These are phyloP conservation scores for Tephrocybe sp. DNA, from an alignment of 768 basidiomycete genomes.

Conservation along the genomic window DNA sequence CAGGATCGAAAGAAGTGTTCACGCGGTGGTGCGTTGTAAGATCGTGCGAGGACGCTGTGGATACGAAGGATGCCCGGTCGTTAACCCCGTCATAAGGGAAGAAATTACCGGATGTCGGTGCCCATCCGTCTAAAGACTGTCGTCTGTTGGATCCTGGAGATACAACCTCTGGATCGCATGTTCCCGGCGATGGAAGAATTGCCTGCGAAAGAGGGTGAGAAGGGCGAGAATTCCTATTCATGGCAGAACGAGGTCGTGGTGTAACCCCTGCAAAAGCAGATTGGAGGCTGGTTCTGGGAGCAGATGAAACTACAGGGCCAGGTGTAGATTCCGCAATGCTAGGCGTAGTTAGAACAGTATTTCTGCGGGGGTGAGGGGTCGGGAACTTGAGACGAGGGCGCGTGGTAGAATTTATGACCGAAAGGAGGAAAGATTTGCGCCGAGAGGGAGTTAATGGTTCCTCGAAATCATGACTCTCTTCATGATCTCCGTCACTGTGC, in stretches of 20 bases:
- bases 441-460: constrained; percentile 68
- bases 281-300: constrained; percentile 33
- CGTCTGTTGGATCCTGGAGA: constrained; percentile 22
- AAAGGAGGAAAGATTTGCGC: constrained; percentile 78
- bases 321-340: constrained; percentile 33
- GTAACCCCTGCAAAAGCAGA: constrained; percentile 64
- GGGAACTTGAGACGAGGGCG: constrained; percentile 67
- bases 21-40: constrained; percentile 75
- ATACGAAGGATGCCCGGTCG: constrained; percentile 70
- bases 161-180: constrained; percentile 32
- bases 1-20: constrained; percentile 88
- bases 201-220: constrained; percentile 70
- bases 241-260: constrained; percentile 47
- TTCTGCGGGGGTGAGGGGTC: constrained; percentile 55
- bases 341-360: constrained; percentile 30
- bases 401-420: constrained; percentile 79
- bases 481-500: constrained; percentile 19
- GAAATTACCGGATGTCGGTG: constrained; percentile 29
- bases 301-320: constrained; percentile 27
- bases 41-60: constrained; percentile 86
- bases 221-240: constrained; percentile 27
- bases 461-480: constrained; percentile 24
- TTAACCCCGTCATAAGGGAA: constrained; percentile 46
- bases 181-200: constrained; percentile 36
- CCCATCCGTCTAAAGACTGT: constrained; percentile 18